A percentile compares a stretch with the other conserved stretches of the same genome.
phyloP scores from a whole-genome alignment of 1,284 basidiomycete genomes.

The Sporisorium scitamineum region DNA sequence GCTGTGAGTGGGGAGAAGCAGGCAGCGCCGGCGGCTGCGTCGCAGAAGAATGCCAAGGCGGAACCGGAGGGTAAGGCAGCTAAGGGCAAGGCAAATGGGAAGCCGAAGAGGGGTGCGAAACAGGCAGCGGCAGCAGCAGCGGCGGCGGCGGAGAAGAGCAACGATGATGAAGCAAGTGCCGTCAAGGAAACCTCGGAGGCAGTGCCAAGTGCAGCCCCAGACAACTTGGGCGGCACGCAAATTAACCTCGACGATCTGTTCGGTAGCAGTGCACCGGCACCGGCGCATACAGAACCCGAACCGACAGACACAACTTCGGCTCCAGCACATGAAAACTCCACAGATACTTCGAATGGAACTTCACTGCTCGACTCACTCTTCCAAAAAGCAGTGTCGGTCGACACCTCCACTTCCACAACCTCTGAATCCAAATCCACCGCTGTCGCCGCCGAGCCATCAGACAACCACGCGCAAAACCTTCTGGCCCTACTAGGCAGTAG shows the following conservation, averaged over 20 bases:
- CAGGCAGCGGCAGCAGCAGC: constrained; percentile 5
- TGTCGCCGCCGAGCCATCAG: not conserved
- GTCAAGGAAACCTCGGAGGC: not conserved
- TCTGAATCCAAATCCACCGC: not conserved
- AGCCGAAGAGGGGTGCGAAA: constrained; percentile 24
- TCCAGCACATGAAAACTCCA: not conserved
- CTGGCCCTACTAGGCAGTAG: constrained; percentile 17
- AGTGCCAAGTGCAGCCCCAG: not conserved
- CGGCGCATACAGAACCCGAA: not conserved
- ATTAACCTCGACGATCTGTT: constrained; percentile 48
- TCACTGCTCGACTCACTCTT: constrained; percentile 42
- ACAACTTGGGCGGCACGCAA: constrained; percentile 16
- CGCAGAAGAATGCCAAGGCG: constrained; percentile 8
- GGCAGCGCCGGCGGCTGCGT: not conserved
- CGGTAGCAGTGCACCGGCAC: constrained; percentile 12
- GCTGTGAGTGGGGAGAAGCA: constrained; percentile 4
- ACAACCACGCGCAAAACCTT: constrained; percentile 20
- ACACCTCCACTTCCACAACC: not conserved
- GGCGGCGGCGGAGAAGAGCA: constrained; percentile 18
- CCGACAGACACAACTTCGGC: not conserved
- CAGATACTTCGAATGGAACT: constrained; percentile 4
- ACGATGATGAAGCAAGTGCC: constrained; percentile 13
- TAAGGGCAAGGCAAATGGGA: constrained; percentile 22
- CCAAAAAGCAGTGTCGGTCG: constrained; percentile 25
- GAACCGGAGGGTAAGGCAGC: constrained; percentile 21